These are phyloP conservation scores for Amoebophrya sp. DNA, from an alignment of 169 alveolate genomes.

Conservation along the genomic window DNA sequence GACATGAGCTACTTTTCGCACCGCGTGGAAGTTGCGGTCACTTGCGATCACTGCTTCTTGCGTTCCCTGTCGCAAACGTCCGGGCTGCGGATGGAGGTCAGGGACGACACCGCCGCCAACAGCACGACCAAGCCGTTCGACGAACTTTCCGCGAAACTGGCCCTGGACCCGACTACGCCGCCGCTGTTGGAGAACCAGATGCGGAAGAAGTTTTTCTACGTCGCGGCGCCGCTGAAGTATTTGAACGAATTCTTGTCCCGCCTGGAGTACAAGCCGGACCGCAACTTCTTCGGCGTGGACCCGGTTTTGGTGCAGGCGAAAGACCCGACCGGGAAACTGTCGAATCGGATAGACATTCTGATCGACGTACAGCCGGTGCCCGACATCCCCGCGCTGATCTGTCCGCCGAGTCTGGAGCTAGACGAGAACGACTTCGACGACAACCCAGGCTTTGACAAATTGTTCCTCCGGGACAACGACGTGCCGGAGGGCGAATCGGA, in stretches of 20 bases:
- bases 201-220: background rate
- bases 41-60: slow-evolving; percentile 4
- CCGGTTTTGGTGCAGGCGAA: background rate
- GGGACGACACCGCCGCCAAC: background rate
- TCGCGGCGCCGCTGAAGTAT: background rate
- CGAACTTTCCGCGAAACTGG: background rate
- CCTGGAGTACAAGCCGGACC: background rate
- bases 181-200: background rate
- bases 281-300: background rate
- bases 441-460: background rate
- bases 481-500: background rate
- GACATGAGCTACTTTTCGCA: background rate
- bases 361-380: background rate
- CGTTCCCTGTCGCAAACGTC: background rate
- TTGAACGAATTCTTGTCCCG: background rate
- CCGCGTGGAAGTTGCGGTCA: background rate
- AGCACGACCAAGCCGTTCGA: background rate
- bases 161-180: background rate
- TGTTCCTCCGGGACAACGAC: background rate
- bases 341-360: background rate
- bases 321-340: background rate
- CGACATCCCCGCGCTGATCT: background rate
- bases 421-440: background rate
- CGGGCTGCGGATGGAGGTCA: background rate
- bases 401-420: background rate